Percentiles rank a stretch among this genome's conserved stretches.
phyloP scores from a whole-genome alignment of 1,139 yeast genomes.

The Candida albicans region DNA sequence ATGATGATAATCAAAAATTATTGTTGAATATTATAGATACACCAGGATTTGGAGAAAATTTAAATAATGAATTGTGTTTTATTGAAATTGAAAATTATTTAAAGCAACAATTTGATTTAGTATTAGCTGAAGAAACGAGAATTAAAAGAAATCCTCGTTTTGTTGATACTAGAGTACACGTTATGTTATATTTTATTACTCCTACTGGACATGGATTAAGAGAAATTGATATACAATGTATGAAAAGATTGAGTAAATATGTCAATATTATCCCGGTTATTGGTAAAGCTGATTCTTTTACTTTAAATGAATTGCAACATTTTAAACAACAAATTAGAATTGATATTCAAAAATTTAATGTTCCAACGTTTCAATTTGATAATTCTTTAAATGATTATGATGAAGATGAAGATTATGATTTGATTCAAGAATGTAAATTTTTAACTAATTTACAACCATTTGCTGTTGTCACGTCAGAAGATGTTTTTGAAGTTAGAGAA shows the following conservation, averaged over 20 bases:
- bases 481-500: conserved; percentile 51
- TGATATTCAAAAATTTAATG: conserved; percentile 73
- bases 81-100: conserved; percentile 71
- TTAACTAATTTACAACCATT: conserved; percentile 80
- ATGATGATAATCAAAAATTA: conserved; percentile 73
- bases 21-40: conserved; percentile 66
- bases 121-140: conserved; percentile 86
- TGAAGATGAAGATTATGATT: conserved; percentile 67
- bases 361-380: conserved; percentile 82
- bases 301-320: conserved; percentile 64
- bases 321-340: conserved; percentile 58
- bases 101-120: conserved; percentile 89
- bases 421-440: conserved; percentile 76
- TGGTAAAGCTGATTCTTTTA: conserved; percentile 84
- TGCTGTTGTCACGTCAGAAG: conserved; percentile 78
- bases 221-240: conserved; percentile 73
- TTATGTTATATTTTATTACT: conserved; percentile 65
- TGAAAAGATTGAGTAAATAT: conserved; percentile 72
- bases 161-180: conserved; percentile 75
- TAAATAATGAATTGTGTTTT: conserved; percentile 66
- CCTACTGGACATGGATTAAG: conserved; percentile 79
- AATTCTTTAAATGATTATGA: conserved; percentile 44
- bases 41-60: conserved; percentile 76
- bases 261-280: conserved; percentile 89
- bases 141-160: conserved; percentile 85